Evolutionary conservation across 352 stramenopile species (phyloP).

Genomic region (Phytophthora constricta): DNA sequence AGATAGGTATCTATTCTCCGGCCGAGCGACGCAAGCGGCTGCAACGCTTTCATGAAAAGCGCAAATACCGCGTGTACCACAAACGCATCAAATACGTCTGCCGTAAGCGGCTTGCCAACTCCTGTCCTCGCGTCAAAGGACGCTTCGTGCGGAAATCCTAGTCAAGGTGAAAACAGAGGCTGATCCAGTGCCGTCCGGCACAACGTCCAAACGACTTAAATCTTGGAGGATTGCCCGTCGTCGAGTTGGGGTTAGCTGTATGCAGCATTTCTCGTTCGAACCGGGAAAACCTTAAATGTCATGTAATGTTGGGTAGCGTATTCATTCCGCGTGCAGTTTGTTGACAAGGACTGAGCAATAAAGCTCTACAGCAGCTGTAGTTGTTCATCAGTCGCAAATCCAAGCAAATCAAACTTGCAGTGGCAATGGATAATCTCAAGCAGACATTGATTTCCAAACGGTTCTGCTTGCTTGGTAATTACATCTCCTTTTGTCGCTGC

Average conservation of each 20-base stretch:
- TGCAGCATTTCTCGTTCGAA: not conserved
- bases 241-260: not conserved
- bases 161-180: constrained; percentile 5
- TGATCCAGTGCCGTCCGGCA: constrained; percentile 12
- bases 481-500: constrained; percentile 25
- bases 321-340: too few species aligned
- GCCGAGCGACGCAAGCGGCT: constrained; percentile 59
- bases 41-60: constrained; percentile 75
- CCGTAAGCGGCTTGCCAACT: constrained; percentile 71
- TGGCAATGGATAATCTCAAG: not conserved
- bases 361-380: not conserved
- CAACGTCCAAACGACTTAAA: constrained; percentile 6
- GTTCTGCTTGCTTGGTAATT: constrained; percentile 17
- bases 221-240: constrained; percentile 12
- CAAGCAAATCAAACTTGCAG: not conserved
- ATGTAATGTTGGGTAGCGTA: not conserved
- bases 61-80: constrained; percentile 71
- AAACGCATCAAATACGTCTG: constrained; percentile 81
- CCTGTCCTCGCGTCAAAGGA: constrained; percentile 73
- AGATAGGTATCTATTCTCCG: constrained; percentile 72
- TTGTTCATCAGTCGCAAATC: too few species aligned
- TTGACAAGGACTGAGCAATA: too few species aligned
- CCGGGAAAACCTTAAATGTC: not conserved
- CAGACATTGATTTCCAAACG: not conserved
- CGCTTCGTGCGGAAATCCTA: constrained; percentile 62